Conservation (phyloP, 2,329 filamentous ascomycete species). For the Arthrobotrys conoides region DNA sequence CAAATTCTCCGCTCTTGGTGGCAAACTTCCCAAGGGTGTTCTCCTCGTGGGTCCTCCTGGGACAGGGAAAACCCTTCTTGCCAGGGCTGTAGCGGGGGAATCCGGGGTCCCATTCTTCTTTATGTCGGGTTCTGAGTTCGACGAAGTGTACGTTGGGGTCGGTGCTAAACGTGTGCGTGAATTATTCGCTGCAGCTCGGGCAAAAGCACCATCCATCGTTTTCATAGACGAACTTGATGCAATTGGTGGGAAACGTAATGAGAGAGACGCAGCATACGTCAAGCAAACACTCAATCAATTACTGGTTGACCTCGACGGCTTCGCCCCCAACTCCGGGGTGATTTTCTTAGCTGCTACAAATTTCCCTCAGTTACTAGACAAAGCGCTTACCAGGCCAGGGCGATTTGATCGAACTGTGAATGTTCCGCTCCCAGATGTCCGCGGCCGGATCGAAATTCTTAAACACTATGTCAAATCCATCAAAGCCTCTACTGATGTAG, state of each 20-base stretch:
- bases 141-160: slow-evolving; percentile 97
- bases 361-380: slow-evolving; percentile 93
- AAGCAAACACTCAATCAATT: slow-evolving; percentile 98
- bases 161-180: slow-evolving; percentile 96
- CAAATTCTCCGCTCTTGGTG: slow-evolving; percentile 91
- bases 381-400: slow-evolving; percentile 91
- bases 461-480: slow-evolving; percentile 95
- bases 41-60: slow-evolving; percentile 94
- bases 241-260: slow-evolving; percentile 93
- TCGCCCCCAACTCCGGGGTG: slow-evolving; percentile 92
- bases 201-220: slow-evolving; percentile 90
- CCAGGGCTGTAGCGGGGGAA: slow-evolving; percentile 94
- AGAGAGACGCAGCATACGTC: slow-evolving; percentile 91
- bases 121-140: slow-evolving; percentile 99
- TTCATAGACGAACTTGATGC: slow-evolving; percentile 96
- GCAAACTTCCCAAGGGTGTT: slow-evolving; percentile 96
- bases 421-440: slow-evolving; percentile 91
- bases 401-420: slow-evolving; percentile 94
- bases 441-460: slow-evolving; percentile 91
- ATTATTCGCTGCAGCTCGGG: slow-evolving; percentile 84
- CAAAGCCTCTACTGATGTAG: slow-evolving; percentile 83
- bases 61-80: slow-evolving; percentile 96
- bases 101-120: slow-evolving; percentile 99
- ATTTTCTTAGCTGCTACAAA: slow-evolving; percentile 98
- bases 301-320: slow-evolving; percentile 95